These are phyloP conservation scores for Sphaerulina musiva DNA, from an alignment of 2,329 filamentous ascomycete species.

Conservation along the genomic window DNA sequence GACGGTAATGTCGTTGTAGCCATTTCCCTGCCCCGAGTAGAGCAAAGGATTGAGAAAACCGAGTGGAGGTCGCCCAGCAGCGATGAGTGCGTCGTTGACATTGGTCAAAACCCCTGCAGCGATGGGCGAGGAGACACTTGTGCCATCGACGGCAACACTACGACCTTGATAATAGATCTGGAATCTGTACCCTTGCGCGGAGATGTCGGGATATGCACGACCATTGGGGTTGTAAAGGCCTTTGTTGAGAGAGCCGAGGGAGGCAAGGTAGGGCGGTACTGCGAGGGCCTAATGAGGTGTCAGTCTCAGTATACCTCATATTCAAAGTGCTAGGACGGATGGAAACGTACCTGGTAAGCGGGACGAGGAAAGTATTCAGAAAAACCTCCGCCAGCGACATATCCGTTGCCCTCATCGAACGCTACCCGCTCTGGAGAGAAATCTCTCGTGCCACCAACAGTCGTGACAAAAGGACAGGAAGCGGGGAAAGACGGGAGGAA, in stretches of 20 bases:
- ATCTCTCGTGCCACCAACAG: slow-evolving; percentile 39
- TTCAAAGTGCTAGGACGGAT: slow-evolving; percentile 26
- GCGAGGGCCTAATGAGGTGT: slow-evolving; percentile 27
- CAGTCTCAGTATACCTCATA: slow-evolving; percentile 25
- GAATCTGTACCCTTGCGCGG: slow-evolving; percentile 48
- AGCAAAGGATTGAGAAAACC: slow-evolving; percentile 59
- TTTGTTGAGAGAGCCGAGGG: slow-evolving; percentile 36
- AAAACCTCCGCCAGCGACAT: slow-evolving; percentile 41
- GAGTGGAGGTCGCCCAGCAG: slow-evolving; percentile 44
- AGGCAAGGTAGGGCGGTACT: slow-evolving; percentile 36
- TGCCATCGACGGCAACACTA: slow-evolving; percentile 45
- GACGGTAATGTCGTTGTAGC: slow-evolving; percentile 45
- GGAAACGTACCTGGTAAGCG: slow-evolving; percentile 33
- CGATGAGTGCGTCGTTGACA: slow-evolving; percentile 56
- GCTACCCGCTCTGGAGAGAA: slow-evolving; percentile 39
- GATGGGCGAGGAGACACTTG: slow-evolving; percentile 51
- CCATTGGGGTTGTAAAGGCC: slow-evolving; percentile 41
- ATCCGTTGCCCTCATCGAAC: slow-evolving; percentile 36
- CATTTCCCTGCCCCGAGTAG: slow-evolving; percentile 44
- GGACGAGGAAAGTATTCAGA: slow-evolving; percentile 40
- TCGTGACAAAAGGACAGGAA: slow-evolving; percentile 43
- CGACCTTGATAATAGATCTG: slow-evolving; percentile 40
- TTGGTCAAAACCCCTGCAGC: slow-evolving; percentile 51
- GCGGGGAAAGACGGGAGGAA: slow-evolving; percentile 44
- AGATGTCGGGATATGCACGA: slow-evolving; percentile 43